Conservation (phyloP, 2,329 filamentous ascomycete species). For the Xylariaceae sp. region DNA sequence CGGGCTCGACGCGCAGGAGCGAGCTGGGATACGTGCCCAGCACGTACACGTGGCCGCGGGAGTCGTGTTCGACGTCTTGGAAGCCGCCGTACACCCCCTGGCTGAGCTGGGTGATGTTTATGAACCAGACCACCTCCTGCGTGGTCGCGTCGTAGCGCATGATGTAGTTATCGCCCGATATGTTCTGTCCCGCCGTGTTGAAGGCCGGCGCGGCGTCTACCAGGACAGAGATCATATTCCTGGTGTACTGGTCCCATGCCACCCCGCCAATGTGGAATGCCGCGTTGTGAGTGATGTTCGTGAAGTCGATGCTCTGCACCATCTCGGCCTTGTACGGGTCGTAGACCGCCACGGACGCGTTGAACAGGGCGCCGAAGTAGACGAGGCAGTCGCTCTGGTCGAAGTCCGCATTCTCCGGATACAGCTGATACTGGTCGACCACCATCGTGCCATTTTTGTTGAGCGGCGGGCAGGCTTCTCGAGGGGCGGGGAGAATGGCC, state of each 20-base stretch:
- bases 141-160: constrained; percentile 26
- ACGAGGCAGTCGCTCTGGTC: constrained; percentile 24
- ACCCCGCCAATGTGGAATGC: constrained; percentile 28
- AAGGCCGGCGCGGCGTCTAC: constrained; percentile 28
- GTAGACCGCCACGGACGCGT: constrained; percentile 26
- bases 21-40: constrained; percentile 31
- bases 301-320: constrained; percentile 19
- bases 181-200: constrained; percentile 26
- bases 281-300: constrained; percentile 22
- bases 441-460: constrained; percentile 13
- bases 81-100: constrained; percentile 27
- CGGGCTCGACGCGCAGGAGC: constrained; percentile 25
- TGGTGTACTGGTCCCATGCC: constrained; percentile 23
- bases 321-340: constrained; percentile 24
- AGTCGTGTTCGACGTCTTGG: constrained; percentile 32
- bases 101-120: constrained; percentile 25
- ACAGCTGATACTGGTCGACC: constrained; percentile 23
- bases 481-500: constrained; percentile 3
- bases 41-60: constrained; percentile 28
- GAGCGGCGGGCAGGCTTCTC: constrained; percentile 10
- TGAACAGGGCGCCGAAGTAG: constrained; percentile 27
- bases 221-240: constrained; percentile 25
- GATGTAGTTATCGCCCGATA: constrained; percentile 29
- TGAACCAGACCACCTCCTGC: constrained; percentile 21
- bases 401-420: constrained; percentile 30